Conservation (phyloP, 768 basidiomycete genomes). For the Mycena rebaudengoi region DNA sequence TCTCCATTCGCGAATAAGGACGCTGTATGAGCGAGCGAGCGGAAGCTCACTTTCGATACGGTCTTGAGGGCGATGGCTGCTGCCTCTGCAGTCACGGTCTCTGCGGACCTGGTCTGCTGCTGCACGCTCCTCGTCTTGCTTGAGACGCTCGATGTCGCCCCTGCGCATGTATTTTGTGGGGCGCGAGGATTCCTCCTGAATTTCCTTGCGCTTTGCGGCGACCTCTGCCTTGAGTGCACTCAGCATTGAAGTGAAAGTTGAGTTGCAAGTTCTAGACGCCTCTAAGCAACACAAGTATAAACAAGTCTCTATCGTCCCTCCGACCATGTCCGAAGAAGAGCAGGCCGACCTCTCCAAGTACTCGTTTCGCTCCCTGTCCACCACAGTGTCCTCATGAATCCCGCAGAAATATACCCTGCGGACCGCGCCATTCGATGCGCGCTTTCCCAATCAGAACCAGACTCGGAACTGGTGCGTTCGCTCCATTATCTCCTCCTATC, state of each 20-base stretch:
- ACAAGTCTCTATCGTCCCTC: background rate
- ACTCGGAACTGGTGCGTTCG: slow-evolving; percentile 88
- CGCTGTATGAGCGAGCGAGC: slow-evolving; percentile 7
- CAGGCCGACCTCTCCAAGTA: slow-evolving; percentile 64
- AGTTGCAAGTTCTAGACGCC: slow-evolving; percentile 28
- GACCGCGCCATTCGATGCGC: slow-evolving; percentile 96
- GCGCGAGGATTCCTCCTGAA: slow-evolving; percentile 60
- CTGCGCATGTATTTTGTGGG: slow-evolving; percentile 90
- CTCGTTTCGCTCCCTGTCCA: background rate
- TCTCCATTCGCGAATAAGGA: slow-evolving; percentile 56
- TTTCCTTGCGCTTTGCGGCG: slow-evolving; percentile 83
- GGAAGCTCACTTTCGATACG: slow-evolving; percentile 57
- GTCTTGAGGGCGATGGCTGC: slow-evolving; percentile 36
- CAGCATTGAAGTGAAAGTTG: slow-evolving; percentile 61
- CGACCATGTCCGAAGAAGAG: slow-evolving; percentile 66
- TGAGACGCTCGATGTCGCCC: slow-evolving; percentile 86
- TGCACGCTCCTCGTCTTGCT: slow-evolving; percentile 50
- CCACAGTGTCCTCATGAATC: slow-evolving; percentile 25
- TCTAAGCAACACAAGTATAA: background rate
- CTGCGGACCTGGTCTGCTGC: slow-evolving; percentile 46
- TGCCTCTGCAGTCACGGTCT: slow-evolving; percentile 44
- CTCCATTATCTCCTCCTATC: background rate
- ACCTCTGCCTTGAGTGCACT: slow-evolving; percentile 92
- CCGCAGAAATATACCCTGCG: slow-evolving; percentile 87
- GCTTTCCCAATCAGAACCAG: slow-evolving; percentile 93